Evolutionary conservation across 2,329 filamentous ascomycete species (phyloP).

Genomic region (Diaporthe humulicola): DNA sequence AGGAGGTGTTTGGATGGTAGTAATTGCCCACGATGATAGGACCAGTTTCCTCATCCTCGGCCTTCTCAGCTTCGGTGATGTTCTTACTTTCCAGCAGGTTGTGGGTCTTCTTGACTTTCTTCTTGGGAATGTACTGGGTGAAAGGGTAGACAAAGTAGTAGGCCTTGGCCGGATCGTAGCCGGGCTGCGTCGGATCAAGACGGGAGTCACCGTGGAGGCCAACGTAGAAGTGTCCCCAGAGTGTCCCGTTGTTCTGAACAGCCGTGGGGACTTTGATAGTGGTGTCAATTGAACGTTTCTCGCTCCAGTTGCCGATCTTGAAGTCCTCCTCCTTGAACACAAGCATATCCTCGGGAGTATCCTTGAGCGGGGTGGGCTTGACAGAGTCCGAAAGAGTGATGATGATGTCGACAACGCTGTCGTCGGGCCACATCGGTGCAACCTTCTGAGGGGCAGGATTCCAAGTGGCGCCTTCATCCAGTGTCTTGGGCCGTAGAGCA

Average conservation of each 20-base stretch:
- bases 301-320: constrained; percentile 81
- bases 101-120: constrained; percentile 88
- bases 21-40: constrained; percentile 81
- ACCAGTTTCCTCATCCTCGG: constrained; percentile 65
- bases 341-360: constrained; percentile 75
- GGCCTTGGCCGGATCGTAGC: constrained; percentile 81
- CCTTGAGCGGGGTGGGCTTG: constrained; percentile 75
- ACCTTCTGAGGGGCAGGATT: constrained; percentile 77
- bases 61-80: constrained; percentile 60
- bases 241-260: constrained; percentile 91
- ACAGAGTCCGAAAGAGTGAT: constrained; percentile 87
- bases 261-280: constrained; percentile 81
- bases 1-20: constrained; percentile 94
- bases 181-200: constrained; percentile 79
- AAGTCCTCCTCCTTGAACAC: constrained; percentile 87
- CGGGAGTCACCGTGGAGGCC: constrained; percentile 77
- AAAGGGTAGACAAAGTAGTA: constrained; percentile 88
- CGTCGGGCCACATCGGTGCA: constrained; percentile 88
- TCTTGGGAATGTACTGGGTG: constrained; percentile 91
- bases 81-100: constrained; percentile 78
- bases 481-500: constrained; percentile 70
- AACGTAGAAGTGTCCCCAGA: constrained; percentile 95
- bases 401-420: constrained; percentile 83
- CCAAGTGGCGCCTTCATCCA: constrained; percentile 73
- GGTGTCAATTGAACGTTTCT: constrained; percentile 82